Evolutionary conservation across 2,329 filamentous ascomycete species (phyloP), one percentile per base, ranked within the genome.

Genomic region (Xylariaceae sp.): DNA sequence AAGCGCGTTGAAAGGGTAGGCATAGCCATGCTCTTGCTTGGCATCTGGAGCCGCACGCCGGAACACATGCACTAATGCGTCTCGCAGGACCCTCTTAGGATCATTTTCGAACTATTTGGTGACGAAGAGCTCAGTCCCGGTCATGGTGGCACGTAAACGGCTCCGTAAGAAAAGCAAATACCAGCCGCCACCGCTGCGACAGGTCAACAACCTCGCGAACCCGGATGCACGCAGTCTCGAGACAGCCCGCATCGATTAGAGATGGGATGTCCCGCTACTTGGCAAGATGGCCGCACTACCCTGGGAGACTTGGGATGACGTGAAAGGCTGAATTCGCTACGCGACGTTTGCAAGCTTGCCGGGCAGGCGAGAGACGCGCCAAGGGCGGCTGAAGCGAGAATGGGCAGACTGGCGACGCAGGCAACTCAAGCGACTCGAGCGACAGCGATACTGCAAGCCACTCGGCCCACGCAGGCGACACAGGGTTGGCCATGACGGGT

Each of bases 101-200:
- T 95, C 89, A 0, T 96, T 98, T 60, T 94, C 86, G 40, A 96
- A 96, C 56, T 98, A 98, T 53, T 71, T 98, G 6, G 89, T 98
- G 19, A 94, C 88, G 23, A 96, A 96, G 64, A 94, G 87, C 43
- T 94, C 86, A 3, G 88, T 94, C 12, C 92, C 92, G 0, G 92
- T 98, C 39, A 98, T 98, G 92, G 92, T 96, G 22, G 92, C 92
- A 6, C 72, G 92, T 38, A 95, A 94, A 67, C 82, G 85, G 37
- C 69, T 95, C 27, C 73, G 84, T 31, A 94, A 94, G 59, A 84
- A 93, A 62, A 80, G 77, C 56, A 89, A 90, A 56, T 83, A 83
- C 57, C 83, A 82, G 59, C 75, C 76, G 40, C 72, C 77, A 13
- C 75, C 78, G 27, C 65, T 85, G 39, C 77, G 78, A 38, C 75